Conservation (phyloP, 1,284 basidiomycete species). For the Apiotrichum mycotoxinovorans region DNA sequence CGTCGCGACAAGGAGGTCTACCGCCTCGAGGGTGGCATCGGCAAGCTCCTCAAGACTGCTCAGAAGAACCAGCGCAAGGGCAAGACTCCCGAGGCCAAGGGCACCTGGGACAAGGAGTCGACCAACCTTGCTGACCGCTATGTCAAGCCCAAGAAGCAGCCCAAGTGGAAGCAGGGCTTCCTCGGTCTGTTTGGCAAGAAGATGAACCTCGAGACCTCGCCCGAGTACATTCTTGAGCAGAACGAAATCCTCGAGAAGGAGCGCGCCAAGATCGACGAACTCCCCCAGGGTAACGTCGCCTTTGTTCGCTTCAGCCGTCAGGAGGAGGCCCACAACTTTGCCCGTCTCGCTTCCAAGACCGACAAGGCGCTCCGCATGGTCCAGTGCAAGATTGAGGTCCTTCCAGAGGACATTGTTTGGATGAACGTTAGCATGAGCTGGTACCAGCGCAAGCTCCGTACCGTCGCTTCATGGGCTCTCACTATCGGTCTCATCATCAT, state of each 20-base stretch:
- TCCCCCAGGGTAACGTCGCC: conserved; percentile 56
- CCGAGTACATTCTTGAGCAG: conserved; percentile 54
- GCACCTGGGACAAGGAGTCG: conserved; percentile 21
- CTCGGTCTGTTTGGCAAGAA: conserved; percentile 56
- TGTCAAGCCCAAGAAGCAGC: conserved; percentile 52
- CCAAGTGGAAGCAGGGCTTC: conserved; percentile 59
- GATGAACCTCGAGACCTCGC: conserved; percentile 54
- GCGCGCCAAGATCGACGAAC: conserved; percentile 57
- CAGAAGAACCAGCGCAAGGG: conserved; percentile 58
- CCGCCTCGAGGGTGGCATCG: conserved; percentile 83
- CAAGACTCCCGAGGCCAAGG: conserved; percentile 50
- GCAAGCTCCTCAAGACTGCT: conserved; percentile 67
- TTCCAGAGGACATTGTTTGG: conserved; percentile 87
- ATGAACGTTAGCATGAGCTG: conserved; percentile 60
- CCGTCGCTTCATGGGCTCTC: conserved; percentile 53
- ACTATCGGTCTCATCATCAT: conserved; percentile 57
- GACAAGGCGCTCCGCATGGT: conserved; percentile 35
- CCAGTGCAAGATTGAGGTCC: conserved; percentile 63
- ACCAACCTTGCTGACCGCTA: conserved; percentile 50
- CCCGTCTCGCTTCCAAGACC: conserved; percentile 60
- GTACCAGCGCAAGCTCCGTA: conserved; percentile 54
- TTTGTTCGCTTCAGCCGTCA: conserved; percentile 87
- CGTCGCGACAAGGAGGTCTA: conserved; percentile 68
- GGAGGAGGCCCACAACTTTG: conserved; percentile 55
- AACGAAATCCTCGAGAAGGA: conserved; percentile 51